Percentiles rank a stretch among this genome's conserved stretches.
These are phyloP conservation scores for Erodium moschatum DNA, from an alignment of 441 rosid genomes.

Conservation along the genomic window DNA sequence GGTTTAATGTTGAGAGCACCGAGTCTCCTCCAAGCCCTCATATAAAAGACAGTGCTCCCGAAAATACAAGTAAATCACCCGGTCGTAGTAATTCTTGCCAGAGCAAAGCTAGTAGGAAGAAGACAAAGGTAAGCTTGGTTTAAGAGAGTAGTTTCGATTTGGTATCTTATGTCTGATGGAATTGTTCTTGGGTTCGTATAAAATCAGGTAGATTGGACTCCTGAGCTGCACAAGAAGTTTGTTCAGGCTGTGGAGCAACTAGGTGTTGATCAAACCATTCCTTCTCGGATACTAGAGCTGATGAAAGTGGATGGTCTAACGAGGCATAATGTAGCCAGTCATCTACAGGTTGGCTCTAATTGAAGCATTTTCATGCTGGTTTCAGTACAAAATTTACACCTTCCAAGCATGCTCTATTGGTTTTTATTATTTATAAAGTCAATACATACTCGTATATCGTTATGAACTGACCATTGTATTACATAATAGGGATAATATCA, in stretches of 20 bases:
- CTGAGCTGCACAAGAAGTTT: slow-evolving; percentile 81
- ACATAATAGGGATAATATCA: too few species aligned
- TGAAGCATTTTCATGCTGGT: background rate
- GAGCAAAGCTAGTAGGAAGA: slow-evolving; percentile 52
- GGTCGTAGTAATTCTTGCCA: slow-evolving; percentile 31
- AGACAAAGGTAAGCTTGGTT: slow-evolving; percentile 41
- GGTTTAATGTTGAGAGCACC: slow-evolving; percentile 29
- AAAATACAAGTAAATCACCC: slow-evolving; percentile 31
- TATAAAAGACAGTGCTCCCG: slow-evolving; percentile 25
- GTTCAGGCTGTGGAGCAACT: slow-evolving; percentile 85
- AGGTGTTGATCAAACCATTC: slow-evolving; percentile 87
- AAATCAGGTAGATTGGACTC: slow-evolving; percentile 87
- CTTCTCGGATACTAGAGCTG: slow-evolving; percentile 81
- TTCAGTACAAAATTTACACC: background rate
- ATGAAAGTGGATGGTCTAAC: slow-evolving; percentile 91
- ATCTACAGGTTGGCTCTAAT: slow-evolving; percentile 74
- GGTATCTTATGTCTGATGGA: background rate
- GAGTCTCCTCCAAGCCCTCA: slow-evolving; percentile 10
- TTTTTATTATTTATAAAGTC: background rate
- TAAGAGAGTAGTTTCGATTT: background rate
- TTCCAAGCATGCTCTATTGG: background rate
- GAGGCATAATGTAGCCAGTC: slow-evolving; percentile 95
- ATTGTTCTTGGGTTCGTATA: background rate
- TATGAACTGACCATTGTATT: background rate
- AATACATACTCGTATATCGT: background rate